Conservation (phyloP, 2,329 filamentous ascomycete genomes). For the Monilinia laxa region DNA sequence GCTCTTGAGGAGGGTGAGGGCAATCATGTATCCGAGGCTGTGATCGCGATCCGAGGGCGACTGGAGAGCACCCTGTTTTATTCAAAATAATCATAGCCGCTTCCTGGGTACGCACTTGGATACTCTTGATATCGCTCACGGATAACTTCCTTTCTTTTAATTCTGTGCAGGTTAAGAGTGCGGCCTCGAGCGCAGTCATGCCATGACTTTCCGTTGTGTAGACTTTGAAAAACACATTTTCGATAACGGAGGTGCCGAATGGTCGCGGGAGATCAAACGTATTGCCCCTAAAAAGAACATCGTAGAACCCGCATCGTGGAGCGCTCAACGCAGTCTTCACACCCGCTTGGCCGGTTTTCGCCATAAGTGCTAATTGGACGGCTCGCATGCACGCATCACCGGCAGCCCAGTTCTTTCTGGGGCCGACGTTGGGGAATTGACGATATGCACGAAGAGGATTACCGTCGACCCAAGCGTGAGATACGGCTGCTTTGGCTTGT, state of each 20-base stretch:
- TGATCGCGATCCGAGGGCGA: constrained; percentile 43
- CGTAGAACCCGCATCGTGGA: constrained; percentile 43
- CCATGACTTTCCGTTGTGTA: constrained; percentile 40
- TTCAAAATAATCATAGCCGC: constrained; percentile 42
- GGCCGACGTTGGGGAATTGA: constrained; percentile 40
- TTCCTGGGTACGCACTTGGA: constrained; percentile 39
- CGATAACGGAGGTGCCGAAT: constrained; percentile 33
- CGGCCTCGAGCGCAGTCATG: constrained; percentile 41
- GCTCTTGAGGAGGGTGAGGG: constrained; percentile 41
- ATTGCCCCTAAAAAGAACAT: constrained; percentile 26
- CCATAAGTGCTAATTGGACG: constrained; percentile 42
- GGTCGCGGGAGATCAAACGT: constrained; percentile 33
- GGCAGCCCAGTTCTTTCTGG: constrained; percentile 46
- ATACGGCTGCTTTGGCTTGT: constrained; percentile 42
- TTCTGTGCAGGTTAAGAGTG: constrained; percentile 29
- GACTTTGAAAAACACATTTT: constrained; percentile 37
- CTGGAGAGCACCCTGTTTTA: constrained; percentile 33
- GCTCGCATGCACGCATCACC: constrained; percentile 45
- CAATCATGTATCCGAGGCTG: constrained; percentile 42
- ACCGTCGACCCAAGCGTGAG: constrained; percentile 45
- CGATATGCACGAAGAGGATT: constrained; percentile 42
- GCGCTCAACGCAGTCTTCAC: constrained; percentile 38
- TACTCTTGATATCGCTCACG: constrained; percentile 32
- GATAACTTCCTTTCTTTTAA: constrained; percentile 28
- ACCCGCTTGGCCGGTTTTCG: constrained; percentile 38